A percentile compares a stretch with the other conserved stretches of the same genome.
Evolutionary conservation across 2,329 filamentous ascomycete species (phyloP).

Genomic region (Talaromyces sp.): DNA sequence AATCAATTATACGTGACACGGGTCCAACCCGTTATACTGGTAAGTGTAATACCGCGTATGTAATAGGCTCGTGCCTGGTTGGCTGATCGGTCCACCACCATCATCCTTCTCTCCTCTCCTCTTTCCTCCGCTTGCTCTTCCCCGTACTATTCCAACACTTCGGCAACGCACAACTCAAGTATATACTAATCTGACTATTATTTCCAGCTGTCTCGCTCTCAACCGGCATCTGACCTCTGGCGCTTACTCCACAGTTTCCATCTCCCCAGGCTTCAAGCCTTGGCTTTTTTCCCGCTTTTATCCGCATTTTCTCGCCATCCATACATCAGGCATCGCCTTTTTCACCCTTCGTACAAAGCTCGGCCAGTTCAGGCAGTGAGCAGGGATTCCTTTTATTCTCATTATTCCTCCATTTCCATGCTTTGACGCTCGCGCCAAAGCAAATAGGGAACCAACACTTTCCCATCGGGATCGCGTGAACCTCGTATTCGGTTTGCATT

Average conservation of each 20-base stretch:
- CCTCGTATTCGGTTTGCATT: not conserved
- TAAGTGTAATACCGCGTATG: slow-evolving; percentile 1
- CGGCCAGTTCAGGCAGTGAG: not conserved
- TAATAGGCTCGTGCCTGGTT: not conserved
- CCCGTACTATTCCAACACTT: not conserved
- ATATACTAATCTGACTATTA: not conserved
- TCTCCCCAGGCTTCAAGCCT: not conserved
- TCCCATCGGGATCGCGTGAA: slow-evolving; percentile 6
- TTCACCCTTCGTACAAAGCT: not conserved
- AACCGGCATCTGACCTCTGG: not conserved
- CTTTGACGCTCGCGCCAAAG: slow-evolving; percentile 1
- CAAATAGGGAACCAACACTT: not conserved
- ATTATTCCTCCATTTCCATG: not conserved
- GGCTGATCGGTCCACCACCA: not conserved
- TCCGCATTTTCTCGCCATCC: slow-evolving; percentile 1
- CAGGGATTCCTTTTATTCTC: not conserved
- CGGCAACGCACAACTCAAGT: not conserved
- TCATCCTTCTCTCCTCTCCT: not conserved
- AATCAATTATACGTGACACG: not conserved
- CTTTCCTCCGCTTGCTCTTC: not conserved
- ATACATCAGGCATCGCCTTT: slow-evolving; percentile 5
- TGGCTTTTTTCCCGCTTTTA: slow-evolving; percentile 1
- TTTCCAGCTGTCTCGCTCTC: not conserved
- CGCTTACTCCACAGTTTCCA: slow-evolving; percentile 4
- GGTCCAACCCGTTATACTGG: not conserved